Evolutionary conservation across 1,284 basidiomycete genomes (phyloP), one percentile per base, ranked within the genome.

Genomic region (Earliella scabrosa): DNA sequence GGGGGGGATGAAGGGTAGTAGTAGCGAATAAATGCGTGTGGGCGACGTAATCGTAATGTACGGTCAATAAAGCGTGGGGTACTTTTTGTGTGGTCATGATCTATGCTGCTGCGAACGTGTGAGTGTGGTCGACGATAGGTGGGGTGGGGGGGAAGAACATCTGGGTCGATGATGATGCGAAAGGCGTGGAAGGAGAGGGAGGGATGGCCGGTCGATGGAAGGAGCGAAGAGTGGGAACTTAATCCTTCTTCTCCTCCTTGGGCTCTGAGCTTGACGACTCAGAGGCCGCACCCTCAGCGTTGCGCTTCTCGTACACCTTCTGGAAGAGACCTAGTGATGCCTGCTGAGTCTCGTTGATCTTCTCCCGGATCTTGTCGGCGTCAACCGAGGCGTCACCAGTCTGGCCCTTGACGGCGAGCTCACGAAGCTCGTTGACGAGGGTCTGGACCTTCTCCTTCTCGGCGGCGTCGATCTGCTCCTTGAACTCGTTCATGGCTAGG

Each of bases 261-360:
- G 79, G 72, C 58, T 76, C 71, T 69, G 82, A 76, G 23, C 77
- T 68, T 69, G 80, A 66, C 66, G 80, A 66, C 66, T 83, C 80
- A n/a, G 79, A 75, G 3, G 81, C 75, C 63, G 75, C 75, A 63
- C 82, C 80, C 75, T 91, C 87, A 50, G 86, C 87, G 66, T 86
- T 85, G 62, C 91, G 87, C 85, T 94, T 93, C 84, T 97, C 94
- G 76, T 98, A 97, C 26, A 96, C 86, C 88, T 97, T 97, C 79
- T 97, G 93, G 95, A 98, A 99, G 63, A 99, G 90, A 66, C 93
- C 93, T 45, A 99, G 86, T 29, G 93, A 97, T 39, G 96, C 95
- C 73, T 94, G 91, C 73, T 99, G 96, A n/a, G 95, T 95, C 79
- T 95, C 93, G 74, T 85, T 88, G 70, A 98, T 92, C 85, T 95